Evolutionary conservation across 2,329 filamentous ascomycete species (phyloP).

Genomic region (Hypomyces rosellus): DNA sequence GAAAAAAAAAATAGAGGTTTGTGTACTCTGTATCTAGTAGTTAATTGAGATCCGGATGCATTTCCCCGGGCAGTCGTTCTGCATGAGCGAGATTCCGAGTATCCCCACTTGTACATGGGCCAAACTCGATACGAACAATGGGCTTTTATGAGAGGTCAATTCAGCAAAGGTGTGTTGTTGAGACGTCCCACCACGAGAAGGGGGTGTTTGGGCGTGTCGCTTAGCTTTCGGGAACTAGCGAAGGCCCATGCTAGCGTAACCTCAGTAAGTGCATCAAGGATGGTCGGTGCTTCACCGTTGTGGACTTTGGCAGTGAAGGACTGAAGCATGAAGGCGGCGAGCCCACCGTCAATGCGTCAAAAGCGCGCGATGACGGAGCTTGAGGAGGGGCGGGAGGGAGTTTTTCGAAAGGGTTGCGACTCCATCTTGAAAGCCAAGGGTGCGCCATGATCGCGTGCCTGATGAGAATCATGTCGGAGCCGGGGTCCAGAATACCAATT

Average conservation of each 20-base stretch:
- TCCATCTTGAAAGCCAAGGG: conserved; percentile 4
- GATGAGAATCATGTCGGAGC: conserved; percentile 5
- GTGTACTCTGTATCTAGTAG: no score
- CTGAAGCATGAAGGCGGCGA: not conserved
- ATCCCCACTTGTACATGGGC: no score
- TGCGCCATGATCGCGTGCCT: conserved; percentile 3
- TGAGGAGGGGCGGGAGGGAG: conserved; percentile 5
- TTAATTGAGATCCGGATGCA: no score
- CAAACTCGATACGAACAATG: not conserved
- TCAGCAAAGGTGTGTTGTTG: conserved; percentile 21
- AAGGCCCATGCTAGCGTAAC: conserved; percentile 18
- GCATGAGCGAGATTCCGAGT: no score
- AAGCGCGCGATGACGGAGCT: conserved; percentile 2
- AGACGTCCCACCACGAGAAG: conserved; percentile 18
- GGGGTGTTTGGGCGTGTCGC: not conserved
- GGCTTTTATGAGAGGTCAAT: not conserved
- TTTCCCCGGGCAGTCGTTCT: no score
- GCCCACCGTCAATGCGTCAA: not conserved
- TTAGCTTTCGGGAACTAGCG: conserved; percentile 25
- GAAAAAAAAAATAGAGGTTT: no score
- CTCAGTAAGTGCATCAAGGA: conserved; percentile 25
- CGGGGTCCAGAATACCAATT: not conserved
- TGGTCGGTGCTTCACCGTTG: conserved; percentile 1
- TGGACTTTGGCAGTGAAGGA: conserved; percentile 1
- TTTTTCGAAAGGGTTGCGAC: conserved; percentile 1